Base-by-base conservation (phyloP, 768 basidiomycete genomes). In the Tulasnella sp. region DNA sequence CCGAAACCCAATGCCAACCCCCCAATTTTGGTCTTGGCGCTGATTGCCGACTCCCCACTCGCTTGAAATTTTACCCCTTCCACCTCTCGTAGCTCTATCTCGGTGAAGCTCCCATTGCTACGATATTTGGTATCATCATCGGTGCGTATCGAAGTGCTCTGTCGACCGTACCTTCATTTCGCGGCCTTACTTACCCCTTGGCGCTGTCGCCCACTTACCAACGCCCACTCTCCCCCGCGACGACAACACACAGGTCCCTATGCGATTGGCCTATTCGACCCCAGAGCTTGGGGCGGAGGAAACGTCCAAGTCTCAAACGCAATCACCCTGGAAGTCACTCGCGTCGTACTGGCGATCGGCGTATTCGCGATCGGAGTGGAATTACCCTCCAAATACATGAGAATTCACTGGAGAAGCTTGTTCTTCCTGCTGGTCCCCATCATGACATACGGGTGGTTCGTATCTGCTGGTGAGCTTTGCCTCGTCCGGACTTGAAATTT, bases 331-430 rank as follows among this genome's bases (percentile, higher is more conserved):
- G 98, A 99, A 85, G 86, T 97, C 24, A 96, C 95, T 12, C 90
- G 98, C 24, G 92, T 99, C 79, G 93, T 99, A 71, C 90, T 99
- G 42, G 98, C 97, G 21, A 93, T 99, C 77, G 96, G 96, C 27
- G 97, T 99, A 0, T 99, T 99, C 84, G 97, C 97, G 10, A 95
- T 99, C 77, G 98, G 98, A 21, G 98, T 99, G 34, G 98, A 99
- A 84, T 88, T 99, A 84, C 98, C 98, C 31, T 96, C 96, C 86
- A 94, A 94, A 5, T 99, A 99, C 86, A 94, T 99, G 90, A 87
- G 88, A 31, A 89, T 90, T n/a, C 98, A 99, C 83, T 98, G 96
- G 96, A 92, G 89, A 83, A 95, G 94, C 82, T 83, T 99, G 4
- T 88, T 93, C 75, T 95, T 95, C 85, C 87, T 99, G 2, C 88